These are phyloP conservation scores for Ogataea salicorniae DNA, from an alignment of 805 yeast genomes.

Conservation along the genomic window DNA sequence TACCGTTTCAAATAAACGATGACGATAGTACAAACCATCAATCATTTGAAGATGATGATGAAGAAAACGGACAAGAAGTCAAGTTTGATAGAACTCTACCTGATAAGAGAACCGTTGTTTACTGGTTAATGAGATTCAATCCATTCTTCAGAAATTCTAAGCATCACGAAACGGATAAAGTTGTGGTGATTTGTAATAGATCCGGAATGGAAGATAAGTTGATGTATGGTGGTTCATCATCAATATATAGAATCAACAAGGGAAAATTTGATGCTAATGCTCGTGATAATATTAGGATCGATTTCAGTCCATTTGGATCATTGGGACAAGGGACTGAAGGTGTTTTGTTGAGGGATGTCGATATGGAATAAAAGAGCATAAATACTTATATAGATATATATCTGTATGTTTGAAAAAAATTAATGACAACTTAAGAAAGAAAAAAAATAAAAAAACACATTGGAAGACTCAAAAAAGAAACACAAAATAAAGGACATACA, in stretches of 20 bases:
- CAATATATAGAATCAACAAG: conserved; percentile 52
- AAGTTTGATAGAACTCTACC: conserved; percentile 11
- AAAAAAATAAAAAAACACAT: neutral
- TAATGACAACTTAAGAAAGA: neutral
- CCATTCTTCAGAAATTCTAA: conserved; percentile 19
- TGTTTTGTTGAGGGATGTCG: conserved; percentile 53
- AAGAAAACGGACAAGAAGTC: neutral
- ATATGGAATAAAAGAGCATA: conserved; percentile 21
- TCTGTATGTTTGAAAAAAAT: neutral
- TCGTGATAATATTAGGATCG: conserved; percentile 23
- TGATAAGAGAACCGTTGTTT: conserved; percentile 32
- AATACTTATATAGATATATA: neutral
- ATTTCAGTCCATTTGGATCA: conserved; percentile 49
- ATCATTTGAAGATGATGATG: conserved; percentile 1
- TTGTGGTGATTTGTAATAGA: conserved; percentile 62
- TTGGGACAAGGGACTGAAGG: conserved; percentile 66
- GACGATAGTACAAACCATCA: conserved; percentile 1
- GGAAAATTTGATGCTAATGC: conserved; percentile 18
- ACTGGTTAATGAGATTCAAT: conserved; percentile 66
- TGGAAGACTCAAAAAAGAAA: neutral
- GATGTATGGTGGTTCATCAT: conserved; percentile 62
- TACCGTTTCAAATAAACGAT: conserved; percentile 15
- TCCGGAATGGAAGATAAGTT: conserved; percentile 70
- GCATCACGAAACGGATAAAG: conserved; percentile 13
- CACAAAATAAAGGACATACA: neutral